Conservation (phyloP, 495 filamentous ascomycete species). For the Sabuloglossum arenarium region DNA sequence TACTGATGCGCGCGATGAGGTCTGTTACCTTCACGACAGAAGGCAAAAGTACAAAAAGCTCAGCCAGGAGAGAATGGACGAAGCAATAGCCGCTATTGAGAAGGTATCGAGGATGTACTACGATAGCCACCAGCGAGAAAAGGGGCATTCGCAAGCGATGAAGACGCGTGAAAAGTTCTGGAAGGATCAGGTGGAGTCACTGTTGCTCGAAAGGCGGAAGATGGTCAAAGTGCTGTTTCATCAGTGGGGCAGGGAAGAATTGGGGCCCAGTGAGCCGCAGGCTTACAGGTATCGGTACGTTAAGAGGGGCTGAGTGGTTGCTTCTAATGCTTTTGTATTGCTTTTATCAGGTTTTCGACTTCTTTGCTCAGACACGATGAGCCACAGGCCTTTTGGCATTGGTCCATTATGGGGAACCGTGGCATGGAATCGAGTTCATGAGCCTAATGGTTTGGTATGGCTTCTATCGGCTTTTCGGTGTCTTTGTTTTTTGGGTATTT, state of each 20-base stretch:
- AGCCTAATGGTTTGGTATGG: too few relatives aligned
- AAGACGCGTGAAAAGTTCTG: neutral
- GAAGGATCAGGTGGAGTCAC: neutral
- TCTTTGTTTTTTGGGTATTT: too few relatives aligned
- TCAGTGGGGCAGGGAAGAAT: conserved; percentile 5
- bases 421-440: too few relatives aligned
- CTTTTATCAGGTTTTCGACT: too few relatives aligned
- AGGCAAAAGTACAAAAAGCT: too few relatives aligned
- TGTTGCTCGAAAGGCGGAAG: conserved; percentile 3
- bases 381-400: too few relatives aligned
- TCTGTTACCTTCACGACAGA: too few relatives aligned
- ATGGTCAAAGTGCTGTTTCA: conserved; percentile 4
- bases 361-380: too few relatives aligned
- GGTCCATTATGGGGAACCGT: too few relatives aligned
- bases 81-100: neutral
- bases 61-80: neutral
- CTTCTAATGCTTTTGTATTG: too few relatives aligned
- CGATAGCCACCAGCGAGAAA: neutral
- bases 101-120: neutral
- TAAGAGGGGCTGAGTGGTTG: conserved; percentile 2
- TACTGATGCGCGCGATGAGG: too few relatives aligned
- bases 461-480: too few relatives aligned
- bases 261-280: conserved; percentile 1
- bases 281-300: conserved; percentile 1
- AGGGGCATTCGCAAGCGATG: neutral